Percentiles rank a stretch among this genome's conserved stretches.
These are phyloP conservation scores for Grigorovia transvaalensis DNA, from an alignment of 805 yeast species.

Conservation along the genomic window DNA sequence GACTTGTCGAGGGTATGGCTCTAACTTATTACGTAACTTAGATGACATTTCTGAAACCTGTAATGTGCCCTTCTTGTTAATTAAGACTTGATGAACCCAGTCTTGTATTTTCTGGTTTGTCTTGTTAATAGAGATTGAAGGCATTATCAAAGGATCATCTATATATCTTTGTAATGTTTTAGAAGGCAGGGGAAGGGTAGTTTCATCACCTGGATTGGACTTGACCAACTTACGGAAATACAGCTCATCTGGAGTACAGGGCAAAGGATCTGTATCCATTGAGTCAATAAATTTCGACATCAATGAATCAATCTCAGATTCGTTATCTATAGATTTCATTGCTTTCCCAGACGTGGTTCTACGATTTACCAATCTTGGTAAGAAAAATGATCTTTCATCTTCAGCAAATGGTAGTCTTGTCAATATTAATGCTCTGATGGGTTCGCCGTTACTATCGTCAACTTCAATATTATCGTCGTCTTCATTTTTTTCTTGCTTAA, in stretches of 20 bases:
- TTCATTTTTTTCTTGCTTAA: background rate
- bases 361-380: constrained; percentile 32
- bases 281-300: constrained; percentile 38
- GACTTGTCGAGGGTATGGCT: background rate
- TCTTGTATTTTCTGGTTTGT: constrained; percentile 20
- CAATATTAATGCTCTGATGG: constrained; percentile 36
- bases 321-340: constrained; percentile 21
- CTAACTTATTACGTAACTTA: background rate
- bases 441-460: constrained; percentile 5
- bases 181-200: constrained; percentile 18
- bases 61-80: background rate
- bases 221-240: constrained; percentile 13
- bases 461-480: constrained; percentile 1
- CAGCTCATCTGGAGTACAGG: constrained; percentile 8
- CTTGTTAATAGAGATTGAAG: constrained; percentile 26
- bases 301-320: constrained; percentile 28
- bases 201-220: background rate
- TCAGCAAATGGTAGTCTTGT: constrained; percentile 61
- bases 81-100: constrained; percentile 15
- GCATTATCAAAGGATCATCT: constrained; percentile 15
- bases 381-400: constrained; percentile 55
- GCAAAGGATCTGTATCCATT: constrained; percentile 33
- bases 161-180: background rate
- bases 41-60: background rate
- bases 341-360: constrained; percentile 26